Conservation (phyloP, 805 yeast genomes). For the Isabelozyma pseudorhagii region DNA sequence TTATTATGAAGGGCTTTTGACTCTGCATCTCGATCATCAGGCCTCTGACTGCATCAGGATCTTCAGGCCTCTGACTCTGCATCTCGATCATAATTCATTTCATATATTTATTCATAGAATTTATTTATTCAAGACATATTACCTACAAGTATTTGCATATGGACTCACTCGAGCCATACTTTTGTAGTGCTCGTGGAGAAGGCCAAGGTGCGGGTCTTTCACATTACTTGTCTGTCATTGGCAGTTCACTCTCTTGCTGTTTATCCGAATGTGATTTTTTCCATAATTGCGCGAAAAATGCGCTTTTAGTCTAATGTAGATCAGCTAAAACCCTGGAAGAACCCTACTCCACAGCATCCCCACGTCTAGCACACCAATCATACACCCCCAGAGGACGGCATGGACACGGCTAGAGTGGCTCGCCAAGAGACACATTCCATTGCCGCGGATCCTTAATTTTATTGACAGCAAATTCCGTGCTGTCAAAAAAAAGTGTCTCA, state of each 20-base stretch:
- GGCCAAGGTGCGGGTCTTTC: too few relatives aligned
- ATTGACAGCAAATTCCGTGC: neutral
- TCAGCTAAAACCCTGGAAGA: neutral
- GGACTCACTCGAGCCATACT: too few relatives aligned
- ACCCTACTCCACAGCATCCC: neutral
- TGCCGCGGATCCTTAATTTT: neutral
- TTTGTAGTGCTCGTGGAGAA: too few relatives aligned
- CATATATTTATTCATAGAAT: neutral
- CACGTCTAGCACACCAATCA: neutral
- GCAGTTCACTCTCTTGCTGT: neutral
- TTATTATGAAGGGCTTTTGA: neutral
- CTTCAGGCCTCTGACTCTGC: too few relatives aligned
- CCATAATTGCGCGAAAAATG: neutral
- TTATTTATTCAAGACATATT: too few relatives aligned
- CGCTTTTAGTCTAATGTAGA: neutral
- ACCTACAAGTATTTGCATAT: too few relatives aligned
- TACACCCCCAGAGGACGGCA: too few relatives aligned
- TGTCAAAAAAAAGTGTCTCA: neutral
- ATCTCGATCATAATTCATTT: neutral
- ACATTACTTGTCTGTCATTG: too few relatives aligned
- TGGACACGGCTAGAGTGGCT: neutral
- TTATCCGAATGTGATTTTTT: neutral
- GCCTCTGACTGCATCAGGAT: too few relatives aligned
- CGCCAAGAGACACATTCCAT: neutral
- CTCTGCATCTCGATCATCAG: too few relatives aligned